Evolutionary conservation across 2,329 filamentous ascomycete genomes (phyloP).

Genomic region (Apiospora phragmitis): DNA sequence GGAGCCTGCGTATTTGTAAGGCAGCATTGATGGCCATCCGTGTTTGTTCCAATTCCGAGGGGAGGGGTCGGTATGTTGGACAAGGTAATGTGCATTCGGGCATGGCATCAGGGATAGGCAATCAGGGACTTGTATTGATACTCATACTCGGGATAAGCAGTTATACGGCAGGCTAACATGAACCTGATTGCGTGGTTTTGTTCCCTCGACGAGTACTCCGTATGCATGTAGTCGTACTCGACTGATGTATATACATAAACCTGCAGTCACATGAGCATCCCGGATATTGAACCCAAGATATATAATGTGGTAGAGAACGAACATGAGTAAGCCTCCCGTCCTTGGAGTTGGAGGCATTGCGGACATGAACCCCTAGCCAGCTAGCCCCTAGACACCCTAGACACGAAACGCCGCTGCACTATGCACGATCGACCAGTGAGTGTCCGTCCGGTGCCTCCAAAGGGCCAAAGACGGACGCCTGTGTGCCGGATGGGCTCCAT

Average conservation of each 20-base stretch:
- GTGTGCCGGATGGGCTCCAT: background rate
- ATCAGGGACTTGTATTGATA: background rate
- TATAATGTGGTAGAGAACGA: background rate
- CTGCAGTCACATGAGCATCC: background rate
- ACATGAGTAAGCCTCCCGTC: background rate
- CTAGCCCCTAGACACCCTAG: background rate
- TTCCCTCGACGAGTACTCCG: background rate
- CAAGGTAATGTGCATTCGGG: background rate
- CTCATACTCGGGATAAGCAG: background rate
- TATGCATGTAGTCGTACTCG: too few relatives aligned
- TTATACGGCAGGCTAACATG: background rate
- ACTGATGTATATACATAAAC: too few relatives aligned
- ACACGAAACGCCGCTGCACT: constrained; percentile 3
- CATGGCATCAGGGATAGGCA: background rate
- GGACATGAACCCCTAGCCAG: background rate
- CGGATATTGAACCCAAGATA: background rate
- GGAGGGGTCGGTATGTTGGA: background rate
- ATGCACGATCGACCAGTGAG: background rate
- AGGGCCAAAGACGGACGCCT: background rate
- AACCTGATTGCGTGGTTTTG: background rate
- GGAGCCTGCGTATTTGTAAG: background rate
- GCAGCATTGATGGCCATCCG: background rate
- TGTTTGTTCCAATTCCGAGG: background rate
- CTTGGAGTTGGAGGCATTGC: background rate
- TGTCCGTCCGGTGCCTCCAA: background rate